Evolutionary conservation across 163 green algal species (phyloP).

Genomic region (Scenedesmus sp.): DNA sequence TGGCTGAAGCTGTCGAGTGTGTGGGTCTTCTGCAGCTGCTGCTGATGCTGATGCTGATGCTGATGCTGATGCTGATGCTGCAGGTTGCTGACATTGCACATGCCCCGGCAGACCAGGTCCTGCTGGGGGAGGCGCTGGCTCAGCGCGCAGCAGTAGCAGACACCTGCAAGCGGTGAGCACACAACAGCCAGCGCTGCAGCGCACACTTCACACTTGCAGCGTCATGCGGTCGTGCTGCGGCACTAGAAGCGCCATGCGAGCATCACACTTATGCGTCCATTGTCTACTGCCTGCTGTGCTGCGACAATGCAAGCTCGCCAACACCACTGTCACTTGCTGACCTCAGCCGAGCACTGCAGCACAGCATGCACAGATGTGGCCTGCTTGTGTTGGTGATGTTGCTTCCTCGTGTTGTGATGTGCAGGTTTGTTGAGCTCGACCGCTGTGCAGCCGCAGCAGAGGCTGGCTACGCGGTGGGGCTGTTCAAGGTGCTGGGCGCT

Average conservation of each 20-base stretch:
- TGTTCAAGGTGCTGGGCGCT: conserved; percentile 64
- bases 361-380: background rate
- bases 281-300: too few species aligned
- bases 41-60: background rate
- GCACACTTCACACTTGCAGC: background rate
- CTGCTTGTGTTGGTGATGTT: background rate
- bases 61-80: background rate
- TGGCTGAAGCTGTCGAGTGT: background rate
- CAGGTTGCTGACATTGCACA: conserved; percentile 56
- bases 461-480: conserved; percentile 55
- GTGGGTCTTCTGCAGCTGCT: background rate
- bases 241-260: too few species aligned
- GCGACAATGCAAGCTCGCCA: too few species aligned
- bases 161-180: conserved; percentile 36
- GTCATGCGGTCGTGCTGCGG: background rate
- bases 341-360: too few species aligned
- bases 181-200: background rate
- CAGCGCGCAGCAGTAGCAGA: conserved; percentile 41
- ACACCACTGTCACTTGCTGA: too few species aligned
- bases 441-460: conserved; percentile 63
- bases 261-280: too few species aligned
- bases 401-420: background rate
- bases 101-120: conserved; percentile 35
- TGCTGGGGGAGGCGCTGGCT: conserved; percentile 24
- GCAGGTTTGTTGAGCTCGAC: conserved; percentile 77